Evolutionary conservation across 768 basidiomycete genomes (phyloP).

Genomic region (Dictyophora rubrovolvata): DNA sequence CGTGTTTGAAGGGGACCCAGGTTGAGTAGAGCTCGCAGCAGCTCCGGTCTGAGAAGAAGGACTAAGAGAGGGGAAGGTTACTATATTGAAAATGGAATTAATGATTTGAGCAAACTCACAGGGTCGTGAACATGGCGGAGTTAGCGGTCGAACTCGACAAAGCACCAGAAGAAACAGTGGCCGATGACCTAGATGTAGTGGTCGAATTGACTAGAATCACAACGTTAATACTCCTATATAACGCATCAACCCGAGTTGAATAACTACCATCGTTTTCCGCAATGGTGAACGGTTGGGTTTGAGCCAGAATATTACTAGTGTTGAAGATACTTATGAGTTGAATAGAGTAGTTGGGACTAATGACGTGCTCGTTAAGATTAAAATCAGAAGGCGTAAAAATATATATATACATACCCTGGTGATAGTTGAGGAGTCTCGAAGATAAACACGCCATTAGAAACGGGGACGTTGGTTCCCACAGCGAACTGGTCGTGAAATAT

Average conservation of each 20-base stretch:
- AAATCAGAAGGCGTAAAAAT: too few relatives aligned
- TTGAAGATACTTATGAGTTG: not conserved
- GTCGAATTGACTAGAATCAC: too few relatives aligned
- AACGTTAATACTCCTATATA: too few relatives aligned
- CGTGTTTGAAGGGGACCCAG: not conserved
- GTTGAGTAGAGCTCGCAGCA: not conserved
- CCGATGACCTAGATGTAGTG: too few relatives aligned
- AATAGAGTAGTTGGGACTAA: not conserved
- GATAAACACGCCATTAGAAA: not conserved
- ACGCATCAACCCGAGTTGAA: too few relatives aligned
- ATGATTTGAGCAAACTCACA: not conserved
- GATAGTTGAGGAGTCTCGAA: not conserved
- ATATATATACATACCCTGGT: not conserved
- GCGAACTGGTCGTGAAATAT: conserved; percentile 2
- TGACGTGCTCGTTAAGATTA: too few relatives aligned
- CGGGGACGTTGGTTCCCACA: conserved; percentile 3
- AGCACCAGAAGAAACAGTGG: too few relatives aligned
- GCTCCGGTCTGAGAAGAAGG: not conserved
- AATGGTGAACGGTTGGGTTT: not conserved
- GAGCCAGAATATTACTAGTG: not conserved
- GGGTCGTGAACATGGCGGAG: not conserved
- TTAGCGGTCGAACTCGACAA: too few relatives aligned
- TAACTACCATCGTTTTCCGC: conserved; percentile 1
- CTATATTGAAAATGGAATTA: not conserved
- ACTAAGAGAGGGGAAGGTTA: not conserved